Evolutionary conservation across 2,329 filamentous ascomycete species (phyloP).

Genomic region (Pleomassaria siparia): DNA sequence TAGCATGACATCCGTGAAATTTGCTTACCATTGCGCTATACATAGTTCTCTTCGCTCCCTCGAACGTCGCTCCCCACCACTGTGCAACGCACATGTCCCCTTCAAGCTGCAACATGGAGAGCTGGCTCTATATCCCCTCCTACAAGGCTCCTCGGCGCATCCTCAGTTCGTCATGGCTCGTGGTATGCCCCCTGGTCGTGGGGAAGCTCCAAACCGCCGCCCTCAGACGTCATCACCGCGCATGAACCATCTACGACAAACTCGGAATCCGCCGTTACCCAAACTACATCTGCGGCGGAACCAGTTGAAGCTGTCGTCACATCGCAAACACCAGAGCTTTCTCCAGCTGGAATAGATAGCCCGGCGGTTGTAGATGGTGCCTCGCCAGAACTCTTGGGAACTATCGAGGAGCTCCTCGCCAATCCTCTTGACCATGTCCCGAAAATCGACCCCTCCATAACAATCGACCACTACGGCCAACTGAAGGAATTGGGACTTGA

Average conservation of each 20-base stretch:
- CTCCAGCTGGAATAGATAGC: slow-evolving; percentile 41
- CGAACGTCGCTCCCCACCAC: slow-evolving; percentile 21
- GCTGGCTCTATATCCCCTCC: slow-evolving; percentile 20
- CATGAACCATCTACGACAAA: neutral
- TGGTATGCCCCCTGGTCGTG: slow-evolving; percentile 42
- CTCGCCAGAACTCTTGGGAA: slow-evolving; percentile 14
- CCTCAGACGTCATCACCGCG: slow-evolving; percentile 3
- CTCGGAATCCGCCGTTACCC: neutral
- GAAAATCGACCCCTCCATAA: slow-evolving; percentile 49
- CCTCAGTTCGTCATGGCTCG: slow-evolving; percentile 32
- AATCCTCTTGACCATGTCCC: neutral
- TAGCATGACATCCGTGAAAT: neutral
- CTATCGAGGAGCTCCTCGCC: slow-evolving; percentile 26
- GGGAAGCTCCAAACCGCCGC: slow-evolving; percentile 28
- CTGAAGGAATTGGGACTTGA: slow-evolving; percentile 81
- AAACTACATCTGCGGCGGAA: neutral
- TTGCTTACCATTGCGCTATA: slow-evolving; percentile 9
- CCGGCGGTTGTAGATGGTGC: slow-evolving; percentile 23
- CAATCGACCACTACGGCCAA: slow-evolving; percentile 79
- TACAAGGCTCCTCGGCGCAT: slow-evolving; percentile 21
- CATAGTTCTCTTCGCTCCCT: slow-evolving; percentile 38
- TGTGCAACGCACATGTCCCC: slow-evolving; percentile 26
- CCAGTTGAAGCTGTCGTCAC: slow-evolving; percentile 27
- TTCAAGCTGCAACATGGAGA: slow-evolving; percentile 31
- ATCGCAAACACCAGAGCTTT: slow-evolving; percentile 34